These are phyloP conservation scores for Pichia sp. DNA, from an alignment of 1,139 yeast species.

Conservation along the genomic window DNA sequence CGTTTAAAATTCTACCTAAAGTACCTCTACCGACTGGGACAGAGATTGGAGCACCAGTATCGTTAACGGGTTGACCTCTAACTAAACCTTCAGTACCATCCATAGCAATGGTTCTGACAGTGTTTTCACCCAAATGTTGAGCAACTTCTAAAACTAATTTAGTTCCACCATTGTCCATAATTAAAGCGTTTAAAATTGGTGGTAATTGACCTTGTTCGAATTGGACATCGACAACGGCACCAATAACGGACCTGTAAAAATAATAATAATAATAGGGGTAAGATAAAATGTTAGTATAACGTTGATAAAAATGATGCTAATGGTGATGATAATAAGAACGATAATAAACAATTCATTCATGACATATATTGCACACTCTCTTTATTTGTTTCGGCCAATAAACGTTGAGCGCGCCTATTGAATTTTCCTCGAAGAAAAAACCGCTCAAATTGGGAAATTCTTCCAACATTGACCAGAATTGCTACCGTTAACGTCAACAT, in stretches of 20 bases:
- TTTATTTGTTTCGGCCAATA: too few species aligned
- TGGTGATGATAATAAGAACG: neutral
- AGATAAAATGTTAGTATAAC: constrained; percentile 11
- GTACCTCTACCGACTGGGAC: constrained; percentile 99
- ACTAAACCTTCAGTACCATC: constrained; percentile 99
- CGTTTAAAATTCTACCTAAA: constrained; percentile 97
- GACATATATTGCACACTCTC: too few species aligned
- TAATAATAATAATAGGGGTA: neutral
- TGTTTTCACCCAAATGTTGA: constrained; percentile 99
- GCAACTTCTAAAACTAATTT: constrained; percentile 94
- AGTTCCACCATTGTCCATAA: constrained; percentile 65
- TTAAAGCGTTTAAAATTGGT: constrained; percentile 94
- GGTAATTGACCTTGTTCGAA: constrained; percentile 97
- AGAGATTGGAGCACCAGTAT: constrained; percentile 97
- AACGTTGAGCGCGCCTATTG: too few species aligned
- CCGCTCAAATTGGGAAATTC: too few species aligned
- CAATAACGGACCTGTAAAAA: constrained; percentile 80
- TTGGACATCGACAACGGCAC: constrained; percentile 99
- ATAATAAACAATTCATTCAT: too few species aligned
- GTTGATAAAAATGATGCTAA: neutral
- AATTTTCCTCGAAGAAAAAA: too few species aligned
- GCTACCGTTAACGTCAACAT: too few species aligned
- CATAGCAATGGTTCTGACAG: constrained; percentile 99
- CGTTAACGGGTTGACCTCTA: constrained; percentile 88
- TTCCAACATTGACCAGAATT: too few species aligned